Evolutionary conservation across 1,284 basidiomycete genomes (phyloP).

Genomic region (Ganoderma multipileum): DNA sequence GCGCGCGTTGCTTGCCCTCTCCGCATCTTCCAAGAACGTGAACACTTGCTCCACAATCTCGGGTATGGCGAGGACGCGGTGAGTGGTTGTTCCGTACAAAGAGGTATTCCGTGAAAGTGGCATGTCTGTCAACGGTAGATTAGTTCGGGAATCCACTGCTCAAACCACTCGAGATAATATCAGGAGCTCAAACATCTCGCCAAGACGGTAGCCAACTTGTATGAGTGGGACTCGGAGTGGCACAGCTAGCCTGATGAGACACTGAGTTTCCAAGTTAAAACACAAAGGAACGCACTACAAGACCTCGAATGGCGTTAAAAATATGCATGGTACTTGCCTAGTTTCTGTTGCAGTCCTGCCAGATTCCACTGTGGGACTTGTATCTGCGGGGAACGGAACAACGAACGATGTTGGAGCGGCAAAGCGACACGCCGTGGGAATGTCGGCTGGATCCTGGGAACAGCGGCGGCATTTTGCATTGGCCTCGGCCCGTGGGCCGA

Average conservation of each 20-base stretch:
- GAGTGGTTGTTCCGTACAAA: constrained; percentile 28
- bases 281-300: not conserved
- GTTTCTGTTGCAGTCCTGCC: not conserved
- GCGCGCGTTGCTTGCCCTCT: constrained; percentile 31
- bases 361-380: not conserved
- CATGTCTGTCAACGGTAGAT: not conserved
- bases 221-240: not conserved
- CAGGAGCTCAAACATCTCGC: not conserved
- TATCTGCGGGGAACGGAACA: not conserved
- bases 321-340: not conserved
- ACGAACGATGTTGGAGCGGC: not conserved
- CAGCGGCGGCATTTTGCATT: not conserved
- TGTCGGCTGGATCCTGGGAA: not conserved
- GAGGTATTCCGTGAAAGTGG: constrained; percentile 6
- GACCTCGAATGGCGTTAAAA: not conserved
- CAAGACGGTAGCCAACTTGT: not conserved
- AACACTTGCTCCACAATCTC: constrained; percentile 42
- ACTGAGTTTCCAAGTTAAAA: not conserved
- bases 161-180: not conserved
- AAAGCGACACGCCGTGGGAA: not conserved
- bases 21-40: constrained; percentile 31
- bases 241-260: not conserved
- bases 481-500: not conserved
- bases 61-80: constrained; percentile 39
- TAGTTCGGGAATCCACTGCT: not conserved